These are phyloP conservation scores for Vigna mungo DNA, from an alignment of 306 rosid genomes.

Conservation along the genomic window DNA sequence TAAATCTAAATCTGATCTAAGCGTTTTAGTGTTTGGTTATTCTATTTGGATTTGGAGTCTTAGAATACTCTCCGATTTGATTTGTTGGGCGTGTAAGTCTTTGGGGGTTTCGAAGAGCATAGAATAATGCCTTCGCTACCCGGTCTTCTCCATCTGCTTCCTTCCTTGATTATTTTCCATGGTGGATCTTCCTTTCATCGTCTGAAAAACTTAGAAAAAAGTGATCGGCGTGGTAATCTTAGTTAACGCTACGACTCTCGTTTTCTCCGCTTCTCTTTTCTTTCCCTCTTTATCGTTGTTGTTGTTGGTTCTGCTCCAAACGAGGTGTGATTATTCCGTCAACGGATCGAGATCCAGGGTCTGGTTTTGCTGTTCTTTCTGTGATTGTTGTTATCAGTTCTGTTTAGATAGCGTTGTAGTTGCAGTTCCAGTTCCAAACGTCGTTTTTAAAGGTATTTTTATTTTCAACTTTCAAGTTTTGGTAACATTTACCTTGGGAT, in stretches of 20 bases:
- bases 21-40: background rate
- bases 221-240: conserved; percentile 93
- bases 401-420: conserved; percentile 14
- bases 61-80: background rate
- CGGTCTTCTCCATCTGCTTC: conserved; percentile 51
- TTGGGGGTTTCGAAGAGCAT: conserved; percentile 91
- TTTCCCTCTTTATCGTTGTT: background rate
- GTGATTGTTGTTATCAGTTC: conserved; percentile 28
- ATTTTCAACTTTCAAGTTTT: background rate
- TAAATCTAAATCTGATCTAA: background rate
- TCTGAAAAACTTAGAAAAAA: conserved; percentile 74
- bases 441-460: conserved; percentile 46
- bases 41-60: background rate
- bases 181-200: conserved; percentile 76
- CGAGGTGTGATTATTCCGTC: conserved; percentile 15
- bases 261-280: background rate
- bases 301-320: background rate
- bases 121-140: conserved; percentile 84
- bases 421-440: background rate
- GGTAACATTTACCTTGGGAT: background rate
- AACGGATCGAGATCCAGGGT: conserved; percentile 26
- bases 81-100: conserved; percentile 39
- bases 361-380: conserved; percentile 6
- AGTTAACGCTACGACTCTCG: conserved; percentile 58
- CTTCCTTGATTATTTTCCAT: conserved; percentile 58